Percentiles rank a stretch among this genome's conserved stretches.
phyloP scores from a whole-genome alignment of 2,329 filamentous ascomycete genomes.

The Penicillium sp. region DNA sequence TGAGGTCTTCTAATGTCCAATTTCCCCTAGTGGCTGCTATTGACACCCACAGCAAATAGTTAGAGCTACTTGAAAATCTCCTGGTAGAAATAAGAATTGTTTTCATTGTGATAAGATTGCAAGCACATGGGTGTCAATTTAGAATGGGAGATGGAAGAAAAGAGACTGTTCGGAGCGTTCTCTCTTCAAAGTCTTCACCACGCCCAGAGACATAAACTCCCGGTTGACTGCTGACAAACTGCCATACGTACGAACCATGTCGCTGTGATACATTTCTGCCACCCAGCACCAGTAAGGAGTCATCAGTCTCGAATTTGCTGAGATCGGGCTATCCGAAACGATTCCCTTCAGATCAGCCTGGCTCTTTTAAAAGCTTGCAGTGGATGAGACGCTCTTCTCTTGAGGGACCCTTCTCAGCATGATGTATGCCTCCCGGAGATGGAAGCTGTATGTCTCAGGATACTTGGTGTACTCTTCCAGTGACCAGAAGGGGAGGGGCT shows the following conservation, averaged over 20 bases:
- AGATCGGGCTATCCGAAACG: slow-evolving; percentile 15
- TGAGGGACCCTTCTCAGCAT: slow-evolving; percentile 31
- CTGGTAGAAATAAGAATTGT: no score
- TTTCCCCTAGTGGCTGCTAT: no score
- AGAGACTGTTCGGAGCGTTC: slow-evolving; percentile 38
- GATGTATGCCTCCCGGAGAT: slow-evolving; percentile 31
- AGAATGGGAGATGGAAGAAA: neutral
- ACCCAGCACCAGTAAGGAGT: slow-evolving; percentile 44
- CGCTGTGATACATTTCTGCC: slow-evolving; percentile 39
- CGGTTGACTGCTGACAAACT: slow-evolving; percentile 39
- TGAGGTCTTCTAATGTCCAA: no score
- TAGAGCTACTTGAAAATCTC: no score
- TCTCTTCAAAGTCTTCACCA: slow-evolving; percentile 41
- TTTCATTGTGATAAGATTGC: no score
- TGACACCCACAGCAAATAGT: no score
- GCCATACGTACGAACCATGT: slow-evolving; percentile 41
- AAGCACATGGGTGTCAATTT: neutral
- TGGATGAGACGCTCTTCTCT: slow-evolving; percentile 29
- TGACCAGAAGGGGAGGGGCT: slow-evolving; percentile 32
- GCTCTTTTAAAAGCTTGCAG: slow-evolving; percentile 25
- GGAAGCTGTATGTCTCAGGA: slow-evolving; percentile 31
- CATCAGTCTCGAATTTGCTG: slow-evolving; percentile 32
- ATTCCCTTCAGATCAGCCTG: slow-evolving; percentile 16
- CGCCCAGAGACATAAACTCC: slow-evolving; percentile 42
- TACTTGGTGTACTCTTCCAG: slow-evolving; percentile 39